phyloP scores from a whole-genome alignment of 75 land plant species.

The Larix kaempferi region DNA sequence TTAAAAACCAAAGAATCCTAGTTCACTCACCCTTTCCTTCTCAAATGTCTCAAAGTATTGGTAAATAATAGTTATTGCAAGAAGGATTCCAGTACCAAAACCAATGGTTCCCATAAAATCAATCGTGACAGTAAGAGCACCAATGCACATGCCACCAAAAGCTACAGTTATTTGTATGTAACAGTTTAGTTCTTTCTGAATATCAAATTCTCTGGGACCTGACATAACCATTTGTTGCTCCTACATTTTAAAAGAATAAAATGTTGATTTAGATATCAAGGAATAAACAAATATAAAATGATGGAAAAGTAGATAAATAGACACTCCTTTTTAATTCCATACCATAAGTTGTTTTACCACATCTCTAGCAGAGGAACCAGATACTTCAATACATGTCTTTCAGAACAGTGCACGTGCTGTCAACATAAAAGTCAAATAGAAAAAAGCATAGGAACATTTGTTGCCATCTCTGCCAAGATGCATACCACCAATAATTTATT shows the following conservation, averaged over 20 bases:
- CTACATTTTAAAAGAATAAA: constrained; percentile 21
- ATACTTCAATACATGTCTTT: constrained; percentile 63
- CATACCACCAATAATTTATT: constrained; percentile 5
- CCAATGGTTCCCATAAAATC: constrained; percentile 86
- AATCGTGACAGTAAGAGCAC: constrained; percentile 69
- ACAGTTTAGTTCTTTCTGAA: constrained; percentile 77
- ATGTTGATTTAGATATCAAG: not conserved
- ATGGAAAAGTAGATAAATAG: not conserved
- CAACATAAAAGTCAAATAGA: constrained; percentile 49
- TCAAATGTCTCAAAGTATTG: constrained; percentile 88
- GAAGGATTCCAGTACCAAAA: constrained; percentile 70
- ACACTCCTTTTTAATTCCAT: not conserved
- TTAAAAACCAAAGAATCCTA: constrained; percentile 57
- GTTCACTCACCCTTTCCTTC: constrained; percentile 56
- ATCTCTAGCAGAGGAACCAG: constrained; percentile 60
- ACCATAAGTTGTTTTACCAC: constrained; percentile 56
- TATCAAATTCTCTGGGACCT: constrained; percentile 62
- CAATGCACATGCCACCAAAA: constrained; percentile 80
- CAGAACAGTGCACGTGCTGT: constrained; percentile 50
- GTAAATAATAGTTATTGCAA: constrained; percentile 77
- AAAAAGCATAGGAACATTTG: constrained; percentile 47
- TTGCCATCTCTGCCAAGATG: constrained; percentile 49
- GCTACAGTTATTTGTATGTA: constrained; percentile 84
- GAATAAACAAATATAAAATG: too few relatives aligned
- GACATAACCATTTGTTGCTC: constrained; percentile 92